phyloP scores from a whole-genome alignment of 495 filamentous ascomycete species.

The Elasticomyces elasticus region DNA sequence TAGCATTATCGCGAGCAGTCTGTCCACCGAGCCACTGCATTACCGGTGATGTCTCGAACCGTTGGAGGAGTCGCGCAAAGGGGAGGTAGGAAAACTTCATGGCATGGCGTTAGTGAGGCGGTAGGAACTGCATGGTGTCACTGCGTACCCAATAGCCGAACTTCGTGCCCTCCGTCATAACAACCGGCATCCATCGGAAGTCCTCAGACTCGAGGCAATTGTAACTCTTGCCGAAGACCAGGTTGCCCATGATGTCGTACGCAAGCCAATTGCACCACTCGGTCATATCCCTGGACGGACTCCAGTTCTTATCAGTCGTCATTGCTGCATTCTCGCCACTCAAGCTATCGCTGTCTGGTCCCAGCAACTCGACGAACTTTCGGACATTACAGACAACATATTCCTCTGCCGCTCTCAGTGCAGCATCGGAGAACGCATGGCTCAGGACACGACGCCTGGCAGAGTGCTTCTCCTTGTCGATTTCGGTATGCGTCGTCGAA shows the following conservation, averaged over 20 bases:
- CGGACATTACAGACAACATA: neutral
- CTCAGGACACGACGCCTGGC: neutral
- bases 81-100: no score
- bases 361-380: neutral
- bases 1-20: no score
- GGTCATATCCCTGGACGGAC: neutral
- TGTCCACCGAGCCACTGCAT: no score
- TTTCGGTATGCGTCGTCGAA: no score
- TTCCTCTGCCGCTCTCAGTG: neutral
- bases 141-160: no score
- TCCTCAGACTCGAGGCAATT: neutral
- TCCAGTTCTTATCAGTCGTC: neutral
- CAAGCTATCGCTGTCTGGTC: no score
- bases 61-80: no score
- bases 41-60: no score
- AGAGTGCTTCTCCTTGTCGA: no score
- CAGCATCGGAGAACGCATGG: neutral
- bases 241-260: neutral
- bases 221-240: neutral
- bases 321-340: neutral
- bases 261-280: neutral
- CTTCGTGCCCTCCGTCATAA: no score
- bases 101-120: no score
- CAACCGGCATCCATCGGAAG: neutral
- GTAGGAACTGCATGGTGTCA: no score